Conservation (phyloP, 2,329 filamentous ascomycete species). For the Periconia sp. region DNA sequence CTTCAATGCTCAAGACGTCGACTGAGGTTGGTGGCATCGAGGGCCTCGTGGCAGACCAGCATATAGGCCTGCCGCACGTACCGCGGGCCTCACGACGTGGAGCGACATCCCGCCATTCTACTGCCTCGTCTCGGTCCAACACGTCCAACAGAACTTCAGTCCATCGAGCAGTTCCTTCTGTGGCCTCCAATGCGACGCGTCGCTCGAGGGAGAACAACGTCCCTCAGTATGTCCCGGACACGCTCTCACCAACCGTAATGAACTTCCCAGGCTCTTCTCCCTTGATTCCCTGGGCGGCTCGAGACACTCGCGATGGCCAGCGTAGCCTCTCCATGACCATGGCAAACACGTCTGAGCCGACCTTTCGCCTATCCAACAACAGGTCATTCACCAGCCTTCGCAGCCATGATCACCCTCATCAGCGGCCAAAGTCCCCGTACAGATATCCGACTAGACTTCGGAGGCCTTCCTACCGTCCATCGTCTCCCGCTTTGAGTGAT, state of each 20-base stretch:
- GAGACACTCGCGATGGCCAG: constrained; percentile 40
- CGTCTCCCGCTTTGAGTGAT: constrained; percentile 54
- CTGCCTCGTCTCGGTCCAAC: constrained; percentile 49
- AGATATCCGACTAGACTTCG: constrained; percentile 50
- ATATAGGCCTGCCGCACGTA: constrained; percentile 44
- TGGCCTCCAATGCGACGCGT: constrained; percentile 45
- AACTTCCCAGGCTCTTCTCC: constrained; percentile 38
- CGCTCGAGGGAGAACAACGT: constrained; percentile 51
- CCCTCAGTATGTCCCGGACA: constrained; percentile 48
- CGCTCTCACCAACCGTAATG: constrained; percentile 42
- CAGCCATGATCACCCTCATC: constrained; percentile 42
- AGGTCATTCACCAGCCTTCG: constrained; percentile 54
- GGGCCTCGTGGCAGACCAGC: constrained; percentile 44
- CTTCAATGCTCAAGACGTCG: constrained; percentile 58
- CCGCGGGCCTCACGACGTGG: constrained; percentile 42
- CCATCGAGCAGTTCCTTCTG: constrained; percentile 45
- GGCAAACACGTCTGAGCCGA: constrained; percentile 39
- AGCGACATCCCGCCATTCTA: constrained; percentile 46
- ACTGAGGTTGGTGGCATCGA: constrained; percentile 57
- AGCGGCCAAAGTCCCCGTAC: constrained; percentile 48
- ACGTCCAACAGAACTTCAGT: constrained; percentile 48
- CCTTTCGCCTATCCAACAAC: constrained; percentile 47
- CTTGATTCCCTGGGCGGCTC: constrained; percentile 27
- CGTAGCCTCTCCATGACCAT: constrained; percentile 53
- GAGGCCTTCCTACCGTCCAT: constrained; percentile 49